A percentile compares a stretch with the other conserved stretches of the same genome.
phyloP scores from a whole-genome alignment of 306 rosid genomes.

The Cucumis melo region DNA sequence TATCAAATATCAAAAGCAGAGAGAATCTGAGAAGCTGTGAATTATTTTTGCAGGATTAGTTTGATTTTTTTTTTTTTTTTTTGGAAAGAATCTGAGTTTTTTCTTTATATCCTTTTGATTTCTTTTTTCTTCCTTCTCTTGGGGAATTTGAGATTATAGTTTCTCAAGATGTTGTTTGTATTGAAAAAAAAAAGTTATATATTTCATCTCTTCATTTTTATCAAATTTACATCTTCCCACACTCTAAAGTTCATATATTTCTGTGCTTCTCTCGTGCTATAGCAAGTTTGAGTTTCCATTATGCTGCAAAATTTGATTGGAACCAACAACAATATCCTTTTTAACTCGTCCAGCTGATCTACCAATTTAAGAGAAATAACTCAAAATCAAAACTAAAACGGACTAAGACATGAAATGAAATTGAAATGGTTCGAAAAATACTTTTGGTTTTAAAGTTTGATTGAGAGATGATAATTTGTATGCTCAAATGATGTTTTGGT shows the following conservation, averaged over 20 bases:
- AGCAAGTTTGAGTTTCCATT: background rate
- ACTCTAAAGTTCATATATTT: background rate
- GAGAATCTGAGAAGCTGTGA: slow-evolving; percentile 2
- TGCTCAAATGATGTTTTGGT: background rate
- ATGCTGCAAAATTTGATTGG: too few species aligned
- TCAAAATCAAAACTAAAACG: too few species aligned
- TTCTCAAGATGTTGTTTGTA: background rate
- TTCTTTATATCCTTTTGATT: background rate
- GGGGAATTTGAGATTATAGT: background rate
- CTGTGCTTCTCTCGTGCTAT: background rate
- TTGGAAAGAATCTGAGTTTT: background rate
- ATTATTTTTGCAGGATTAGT: slow-evolving; percentile 9
- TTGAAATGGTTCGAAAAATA: background rate
- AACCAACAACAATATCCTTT: too few species aligned
- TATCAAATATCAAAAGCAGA: background rate
- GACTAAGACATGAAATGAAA: background rate
- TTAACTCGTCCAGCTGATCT: background rate
- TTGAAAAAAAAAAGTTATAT: background rate
- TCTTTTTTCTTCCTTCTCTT: background rate
- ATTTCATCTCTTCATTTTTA: background rate
- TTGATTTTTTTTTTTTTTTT: background rate
- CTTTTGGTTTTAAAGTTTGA: background rate
- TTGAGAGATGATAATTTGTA: background rate
- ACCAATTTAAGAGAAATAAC: background rate
- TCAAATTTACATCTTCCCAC: background rate